A percentile compares a stretch with the other conserved stretches of the same genome.
Evolutionary conservation across 352 stramenopile species (phyloP).

Genomic region (Pythium biforme): DNA sequence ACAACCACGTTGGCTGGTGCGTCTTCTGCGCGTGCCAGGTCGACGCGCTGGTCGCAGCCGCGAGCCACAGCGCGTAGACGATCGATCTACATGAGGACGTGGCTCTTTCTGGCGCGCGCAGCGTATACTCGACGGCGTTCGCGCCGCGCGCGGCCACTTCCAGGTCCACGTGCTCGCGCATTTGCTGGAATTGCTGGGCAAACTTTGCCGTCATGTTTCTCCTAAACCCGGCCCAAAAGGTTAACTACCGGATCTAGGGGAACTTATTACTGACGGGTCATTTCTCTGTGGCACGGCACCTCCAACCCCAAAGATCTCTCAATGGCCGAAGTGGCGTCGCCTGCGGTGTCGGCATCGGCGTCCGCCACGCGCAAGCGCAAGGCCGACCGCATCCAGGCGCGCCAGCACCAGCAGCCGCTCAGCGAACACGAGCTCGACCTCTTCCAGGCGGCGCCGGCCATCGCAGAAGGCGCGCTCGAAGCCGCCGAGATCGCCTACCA

Average conservation of each 20-base stretch:
- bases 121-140: conserved; percentile 54
- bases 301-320: too few species aligned
- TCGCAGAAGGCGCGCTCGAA: conserved; percentile 2
- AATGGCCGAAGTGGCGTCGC: too few species aligned
- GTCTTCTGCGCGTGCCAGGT: conserved; percentile 20
- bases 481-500: conserved; percentile 9
- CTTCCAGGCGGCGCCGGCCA: conserved; percentile 31
- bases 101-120: conserved; percentile 23
- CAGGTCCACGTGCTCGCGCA: conserved; percentile 43
- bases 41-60: conserved; percentile 5
- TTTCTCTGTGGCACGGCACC: too few species aligned
- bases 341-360: not conserved
- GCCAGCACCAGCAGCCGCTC: conserved; percentile 43
- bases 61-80: conserved; percentile 11
- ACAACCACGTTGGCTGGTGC: conserved; percentile 7
- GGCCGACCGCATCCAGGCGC: conserved; percentile 45
- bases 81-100: conserved; percentile 3
- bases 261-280: too few species aligned
- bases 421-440: conserved; percentile 67
- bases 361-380: conserved; percentile 34
- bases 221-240: too few species aligned
- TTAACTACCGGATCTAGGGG: too few species aligned
- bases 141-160: conserved; percentile 46
- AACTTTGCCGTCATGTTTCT: too few species aligned
- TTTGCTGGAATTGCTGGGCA: too few species aligned